phyloP scores from a whole-genome alignment of 2,329 filamentous ascomycete genomes.

The Myriosclerotinia duriaeana region DNA sequence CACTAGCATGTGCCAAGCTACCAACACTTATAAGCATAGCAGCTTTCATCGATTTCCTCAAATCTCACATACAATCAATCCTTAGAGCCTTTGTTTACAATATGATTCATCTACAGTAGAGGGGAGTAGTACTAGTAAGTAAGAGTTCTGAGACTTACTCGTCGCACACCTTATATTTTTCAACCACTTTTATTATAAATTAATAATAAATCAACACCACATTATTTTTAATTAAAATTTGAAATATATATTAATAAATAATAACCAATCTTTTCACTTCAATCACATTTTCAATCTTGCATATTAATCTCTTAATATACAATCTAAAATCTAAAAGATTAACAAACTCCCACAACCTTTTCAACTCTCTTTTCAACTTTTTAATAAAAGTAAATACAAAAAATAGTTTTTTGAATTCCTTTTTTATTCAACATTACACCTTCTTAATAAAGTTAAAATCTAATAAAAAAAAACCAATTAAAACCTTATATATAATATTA shows the following conservation, averaged over 20 bases:
- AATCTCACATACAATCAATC: too few relatives aligned
- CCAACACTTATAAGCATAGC: too few relatives aligned
- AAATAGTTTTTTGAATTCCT: not conserved
- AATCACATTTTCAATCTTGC: not conserved
- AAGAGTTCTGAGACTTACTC: too few relatives aligned
- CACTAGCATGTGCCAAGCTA: too few relatives aligned
- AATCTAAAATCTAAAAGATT: not conserved
- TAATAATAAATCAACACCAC: not conserved
- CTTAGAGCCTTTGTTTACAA: too few relatives aligned
- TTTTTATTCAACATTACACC: not conserved
- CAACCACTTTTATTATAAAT: too few relatives aligned
- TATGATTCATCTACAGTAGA: too few relatives aligned
- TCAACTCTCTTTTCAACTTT: not conserved
- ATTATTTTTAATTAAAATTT: not conserved
- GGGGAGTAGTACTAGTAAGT: not conserved
- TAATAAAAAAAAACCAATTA: not conserved
- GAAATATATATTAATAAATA: not conserved
- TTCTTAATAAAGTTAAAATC: not conserved
- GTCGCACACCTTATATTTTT: too few relatives aligned
- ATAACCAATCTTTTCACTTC: not conserved
- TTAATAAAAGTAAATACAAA: not conserved
- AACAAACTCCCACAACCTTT: not conserved
- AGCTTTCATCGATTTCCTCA: too few relatives aligned
- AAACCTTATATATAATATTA: not conserved
- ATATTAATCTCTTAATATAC: slow-evolving; percentile 5